Evolutionary conservation across 2,329 filamentous ascomycete species (phyloP).

Genomic region (Paramyrothecium sp.): DNA sequence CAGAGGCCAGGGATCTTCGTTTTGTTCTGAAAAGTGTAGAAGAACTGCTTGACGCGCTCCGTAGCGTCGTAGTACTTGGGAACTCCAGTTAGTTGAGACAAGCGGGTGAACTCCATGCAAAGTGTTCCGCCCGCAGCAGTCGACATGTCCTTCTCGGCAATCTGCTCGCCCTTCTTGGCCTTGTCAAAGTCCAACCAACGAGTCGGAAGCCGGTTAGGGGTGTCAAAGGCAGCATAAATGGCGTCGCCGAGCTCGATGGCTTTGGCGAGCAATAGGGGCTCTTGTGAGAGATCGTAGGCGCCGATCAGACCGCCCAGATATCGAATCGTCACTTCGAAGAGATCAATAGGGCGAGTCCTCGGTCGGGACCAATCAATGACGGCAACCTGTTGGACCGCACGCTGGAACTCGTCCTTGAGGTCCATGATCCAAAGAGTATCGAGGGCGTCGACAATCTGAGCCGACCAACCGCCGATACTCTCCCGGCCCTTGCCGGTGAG

Average conservation of each 20-base stretch:
- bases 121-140: slow-evolving; percentile 60
- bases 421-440: slow-evolving; percentile 62
- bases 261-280: slow-evolving; percentile 46
- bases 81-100: slow-evolving; percentile 71
- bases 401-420: slow-evolving; percentile 52
- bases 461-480: slow-evolving; percentile 54
- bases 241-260: slow-evolving; percentile 52
- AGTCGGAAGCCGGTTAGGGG: slow-evolving; percentile 50
- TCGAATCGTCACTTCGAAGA: slow-evolving; percentile 64
- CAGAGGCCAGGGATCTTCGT: slow-evolving; percentile 72
- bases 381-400: slow-evolving; percentile 46
- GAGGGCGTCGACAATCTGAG: slow-evolving; percentile 58
- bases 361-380: slow-evolving; percentile 55
- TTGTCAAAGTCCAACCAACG: slow-evolving; percentile 43
- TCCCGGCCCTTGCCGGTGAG: slow-evolving; percentile 44
- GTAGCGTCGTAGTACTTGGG: slow-evolving; percentile 75
- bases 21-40: slow-evolving; percentile 62
- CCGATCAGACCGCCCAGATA: slow-evolving; percentile 51
- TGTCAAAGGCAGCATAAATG: slow-evolving; percentile 53
- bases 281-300: slow-evolving; percentile 50
- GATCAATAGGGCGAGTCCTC: slow-evolving; percentile 42
- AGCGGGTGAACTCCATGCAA: slow-evolving; percentile 70
- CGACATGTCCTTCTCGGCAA: slow-evolving; percentile 33
- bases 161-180: slow-evolving; percentile 35
- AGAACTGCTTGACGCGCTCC: slow-evolving; percentile 68